Evolutionary conservation across 257 asterid genomes (phyloP).

Genomic region (Ilex aquifolium): DNA sequence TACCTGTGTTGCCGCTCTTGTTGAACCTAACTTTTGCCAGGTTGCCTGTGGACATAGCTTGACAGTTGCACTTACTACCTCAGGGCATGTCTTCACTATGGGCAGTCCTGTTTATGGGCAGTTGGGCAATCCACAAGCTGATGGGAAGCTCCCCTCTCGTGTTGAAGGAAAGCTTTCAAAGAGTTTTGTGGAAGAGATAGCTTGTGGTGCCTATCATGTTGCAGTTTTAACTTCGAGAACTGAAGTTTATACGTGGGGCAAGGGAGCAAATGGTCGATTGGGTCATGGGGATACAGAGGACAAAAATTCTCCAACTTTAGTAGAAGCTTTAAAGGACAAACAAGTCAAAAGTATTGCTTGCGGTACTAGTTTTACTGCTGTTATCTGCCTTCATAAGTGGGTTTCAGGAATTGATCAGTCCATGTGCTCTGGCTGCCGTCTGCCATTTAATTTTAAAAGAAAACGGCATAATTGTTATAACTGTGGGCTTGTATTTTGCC

Average conservation of each 20-base stretch:
- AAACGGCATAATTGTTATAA: conserved; percentile 95
- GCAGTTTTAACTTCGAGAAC: conserved; percentile 82
- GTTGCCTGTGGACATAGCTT: conserved; percentile 93
- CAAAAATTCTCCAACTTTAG: conserved; percentile 64
- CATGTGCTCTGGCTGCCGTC: conserved; percentile 90
- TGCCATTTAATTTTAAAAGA: conserved; percentile 80
- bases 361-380: conserved; percentile 83
- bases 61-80: conserved; percentile 86
- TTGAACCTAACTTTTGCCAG: conserved; percentile 82
- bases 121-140: conserved; percentile 79
- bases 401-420: conserved; percentile 88
- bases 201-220: conserved; percentile 94
- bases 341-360: conserved; percentile 90
- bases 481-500: conserved; percentile 89
- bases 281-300: conserved; percentile 90
- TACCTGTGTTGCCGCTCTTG: conserved; percentile 88
- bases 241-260: conserved; percentile 96
- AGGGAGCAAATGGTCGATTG: conserved; percentile 89
- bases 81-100: conserved; percentile 85
- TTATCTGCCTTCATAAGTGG: conserved; percentile 91
- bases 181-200: conserved; percentile 80
- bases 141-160: conserved; percentile 74
- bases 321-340: conserved; percentile 85
- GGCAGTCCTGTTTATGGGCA: conserved; percentile 94
- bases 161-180: conserved; percentile 73